Percentiles rank a stretch among this genome's conserved stretches.
Evolutionary conservation across 176 grass and related monocot genomes (phyloP).

Genomic region (Oryza meridionalis): DNA sequence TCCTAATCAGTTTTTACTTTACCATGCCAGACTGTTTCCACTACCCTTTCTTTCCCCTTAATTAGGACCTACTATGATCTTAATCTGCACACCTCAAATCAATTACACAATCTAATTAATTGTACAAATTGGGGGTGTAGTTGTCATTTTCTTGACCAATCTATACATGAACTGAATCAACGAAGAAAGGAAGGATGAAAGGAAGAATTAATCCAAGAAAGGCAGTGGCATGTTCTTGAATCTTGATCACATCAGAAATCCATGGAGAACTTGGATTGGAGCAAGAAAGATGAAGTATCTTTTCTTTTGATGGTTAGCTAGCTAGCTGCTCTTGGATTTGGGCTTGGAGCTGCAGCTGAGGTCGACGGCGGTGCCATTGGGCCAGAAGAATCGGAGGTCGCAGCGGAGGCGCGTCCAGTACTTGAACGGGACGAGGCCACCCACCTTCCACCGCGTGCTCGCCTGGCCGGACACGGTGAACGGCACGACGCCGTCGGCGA

Average conservation of each 20-base stretch:
- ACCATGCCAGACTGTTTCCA: neutral
- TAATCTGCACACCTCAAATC: neutral
- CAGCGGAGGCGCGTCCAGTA: slow-evolving; percentile 60
- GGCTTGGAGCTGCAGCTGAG: slow-evolving; percentile 57
- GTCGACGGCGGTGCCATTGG: slow-evolving; percentile 40
- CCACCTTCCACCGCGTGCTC: slow-evolving; percentile 54
- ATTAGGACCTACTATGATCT: neutral
- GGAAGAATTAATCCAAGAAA: slow-evolving; percentile 14
- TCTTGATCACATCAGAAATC: slow-evolving; percentile 14
- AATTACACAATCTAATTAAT: slow-evolving; percentile 9
- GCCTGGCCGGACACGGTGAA: slow-evolving; percentile 61
- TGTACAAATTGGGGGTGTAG: slow-evolving; percentile 14
- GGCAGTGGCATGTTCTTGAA: slow-evolving; percentile 1
- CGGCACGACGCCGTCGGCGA: slow-evolving; percentile 54
- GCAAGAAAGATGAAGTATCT: neutral
- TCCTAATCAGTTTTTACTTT: neutral
- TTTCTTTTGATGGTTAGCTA: neutral
- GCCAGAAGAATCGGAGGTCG: slow-evolving; percentile 56
- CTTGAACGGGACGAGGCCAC: slow-evolving; percentile 36
- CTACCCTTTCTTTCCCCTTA: neutral
- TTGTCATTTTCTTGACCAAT: neutral
- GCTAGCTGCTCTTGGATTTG: slow-evolving; percentile 33
- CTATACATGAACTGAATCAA: slow-evolving; percentile 1
- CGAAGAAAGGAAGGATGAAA: neutral
- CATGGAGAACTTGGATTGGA: neutral